Conservation (phyloP, 1,139 yeast species). For the Hyphopichia buzzinii region DNA sequence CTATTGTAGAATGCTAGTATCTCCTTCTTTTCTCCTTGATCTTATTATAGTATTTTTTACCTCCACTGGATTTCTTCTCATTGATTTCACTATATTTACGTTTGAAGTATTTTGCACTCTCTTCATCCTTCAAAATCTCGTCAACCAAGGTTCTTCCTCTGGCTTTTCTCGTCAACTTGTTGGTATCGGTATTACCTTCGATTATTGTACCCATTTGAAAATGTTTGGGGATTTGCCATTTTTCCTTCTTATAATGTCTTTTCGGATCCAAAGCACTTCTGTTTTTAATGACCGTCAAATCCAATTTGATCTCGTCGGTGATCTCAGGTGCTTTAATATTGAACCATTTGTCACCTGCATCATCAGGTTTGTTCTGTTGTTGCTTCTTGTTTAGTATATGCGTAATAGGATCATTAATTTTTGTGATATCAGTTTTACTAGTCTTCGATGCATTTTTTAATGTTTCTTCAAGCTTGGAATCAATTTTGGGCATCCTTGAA, state of each 20-base stretch:
- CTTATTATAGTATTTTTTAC: constrained; percentile 65
- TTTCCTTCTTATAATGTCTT: constrained; percentile 88
- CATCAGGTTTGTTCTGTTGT: constrained; percentile 17
- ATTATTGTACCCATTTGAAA: constrained; percentile 89
- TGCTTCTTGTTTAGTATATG: constrained; percentile 11
- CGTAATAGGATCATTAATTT: constrained; percentile 52
- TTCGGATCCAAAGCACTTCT: constrained; percentile 93
- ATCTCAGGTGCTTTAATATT: constrained; percentile 77
- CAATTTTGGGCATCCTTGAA: constrained; percentile 34
- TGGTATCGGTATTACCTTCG: constrained; percentile 79
- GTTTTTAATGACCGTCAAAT: constrained; percentile 73
- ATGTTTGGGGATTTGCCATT: constrained; percentile 74
- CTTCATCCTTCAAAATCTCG: constrained; percentile 74
- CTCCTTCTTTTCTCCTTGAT: constrained; percentile 54
- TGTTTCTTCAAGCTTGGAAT: constrained; percentile 26
- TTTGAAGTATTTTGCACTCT: constrained; percentile 74
- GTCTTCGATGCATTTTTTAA: constrained; percentile 14
- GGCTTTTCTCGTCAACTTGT: constrained; percentile 64
- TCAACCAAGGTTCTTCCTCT: constrained; percentile 79
- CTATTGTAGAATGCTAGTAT: background rate
- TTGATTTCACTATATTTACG: constrained; percentile 83
- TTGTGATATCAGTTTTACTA: constrained; percentile 20
- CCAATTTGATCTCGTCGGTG: constrained; percentile 72
- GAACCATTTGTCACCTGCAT: constrained; percentile 73
- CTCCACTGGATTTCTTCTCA: constrained; percentile 70